Conservation (phyloP, 495 filamentous ascomycete species). For the Penicillium verhagenii region DNA sequence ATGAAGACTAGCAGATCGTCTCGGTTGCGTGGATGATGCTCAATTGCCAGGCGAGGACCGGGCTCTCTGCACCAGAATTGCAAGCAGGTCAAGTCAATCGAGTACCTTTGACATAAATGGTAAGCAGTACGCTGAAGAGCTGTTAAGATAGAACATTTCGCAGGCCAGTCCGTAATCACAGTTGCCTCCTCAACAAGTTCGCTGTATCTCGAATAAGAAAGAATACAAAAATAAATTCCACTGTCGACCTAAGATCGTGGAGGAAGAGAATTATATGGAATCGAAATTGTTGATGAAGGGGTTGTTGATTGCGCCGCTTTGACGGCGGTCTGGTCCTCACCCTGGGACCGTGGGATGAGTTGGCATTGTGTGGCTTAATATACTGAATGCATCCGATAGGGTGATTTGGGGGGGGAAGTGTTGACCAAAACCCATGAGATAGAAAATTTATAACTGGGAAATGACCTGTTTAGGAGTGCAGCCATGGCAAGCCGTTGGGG, state of each 20-base stretch:
- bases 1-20: background rate
- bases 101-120: background rate
- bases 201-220: background rate
- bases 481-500: background rate
- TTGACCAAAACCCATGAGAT: background rate
- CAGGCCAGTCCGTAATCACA: background rate
- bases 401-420: background rate
- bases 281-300: background rate
- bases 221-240: background rate
- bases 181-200: background rate
- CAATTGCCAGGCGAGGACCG: background rate
- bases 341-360: conserved; percentile 9
- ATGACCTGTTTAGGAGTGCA: background rate
- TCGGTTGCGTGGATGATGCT: background rate
- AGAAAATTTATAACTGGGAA: background rate
- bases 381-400: background rate
- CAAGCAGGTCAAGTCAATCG: background rate
- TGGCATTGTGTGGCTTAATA: conserved; percentile 3
- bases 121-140: background rate
- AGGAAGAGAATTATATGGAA: background rate
- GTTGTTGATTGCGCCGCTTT: background rate
- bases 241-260: background rate
- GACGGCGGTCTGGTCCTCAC: background rate
- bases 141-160: background rate
- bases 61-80: background rate